These are phyloP conservation scores for Spathaspora hagerdaliae DNA, from an alignment of 805 yeast genomes.

Conservation along the genomic window DNA sequence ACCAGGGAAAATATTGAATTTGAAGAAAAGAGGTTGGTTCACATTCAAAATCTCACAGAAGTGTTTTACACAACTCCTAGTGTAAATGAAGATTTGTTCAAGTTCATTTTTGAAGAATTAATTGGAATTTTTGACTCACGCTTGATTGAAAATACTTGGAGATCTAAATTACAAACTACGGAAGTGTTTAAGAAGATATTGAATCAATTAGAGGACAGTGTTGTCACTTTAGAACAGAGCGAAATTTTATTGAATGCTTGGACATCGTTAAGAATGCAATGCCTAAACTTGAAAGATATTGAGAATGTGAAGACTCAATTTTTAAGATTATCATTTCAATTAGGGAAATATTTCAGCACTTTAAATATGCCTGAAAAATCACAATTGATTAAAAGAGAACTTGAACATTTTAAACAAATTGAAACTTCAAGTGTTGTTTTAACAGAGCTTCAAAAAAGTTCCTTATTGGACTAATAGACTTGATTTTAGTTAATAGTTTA, in stretches of 20 bases:
- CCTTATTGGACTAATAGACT: no score
- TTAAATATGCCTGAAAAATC: conserved; percentile 11
- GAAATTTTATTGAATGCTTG: conserved; percentile 19
- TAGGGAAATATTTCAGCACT: conserved; percentile 14
- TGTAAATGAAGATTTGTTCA: conserved; percentile 14
- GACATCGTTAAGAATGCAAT: conserved; percentile 20
- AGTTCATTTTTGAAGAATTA: conserved; percentile 25
- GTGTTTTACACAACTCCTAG: conserved; percentile 15
- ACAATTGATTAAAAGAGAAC: conserved; percentile 7
- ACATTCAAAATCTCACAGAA: conserved; percentile 32
- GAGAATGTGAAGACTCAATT: conserved; percentile 60
- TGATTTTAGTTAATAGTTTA: no score
- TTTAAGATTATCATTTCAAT: conserved; percentile 24
- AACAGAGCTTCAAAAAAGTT: conserved; percentile 19
- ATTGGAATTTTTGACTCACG: conserved; percentile 18
- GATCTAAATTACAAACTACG: conserved; percentile 46
- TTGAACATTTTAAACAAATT: conserved; percentile 14
- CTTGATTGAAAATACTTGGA: conserved; percentile 51
- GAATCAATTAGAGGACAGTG: conserved; percentile 7
- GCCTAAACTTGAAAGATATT: conserved; percentile 37
- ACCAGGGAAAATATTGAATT: conserved; percentile 38
- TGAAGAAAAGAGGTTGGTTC: conserved; percentile 45
- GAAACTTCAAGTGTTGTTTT: conserved; percentile 49
- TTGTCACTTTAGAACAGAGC: conserved; percentile 4
- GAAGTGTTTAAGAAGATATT: conserved; percentile 32